Evolutionary conservation across 2,329 filamentous ascomycete genomes (phyloP).

Genomic region (Pezicula radicicola): DNA sequence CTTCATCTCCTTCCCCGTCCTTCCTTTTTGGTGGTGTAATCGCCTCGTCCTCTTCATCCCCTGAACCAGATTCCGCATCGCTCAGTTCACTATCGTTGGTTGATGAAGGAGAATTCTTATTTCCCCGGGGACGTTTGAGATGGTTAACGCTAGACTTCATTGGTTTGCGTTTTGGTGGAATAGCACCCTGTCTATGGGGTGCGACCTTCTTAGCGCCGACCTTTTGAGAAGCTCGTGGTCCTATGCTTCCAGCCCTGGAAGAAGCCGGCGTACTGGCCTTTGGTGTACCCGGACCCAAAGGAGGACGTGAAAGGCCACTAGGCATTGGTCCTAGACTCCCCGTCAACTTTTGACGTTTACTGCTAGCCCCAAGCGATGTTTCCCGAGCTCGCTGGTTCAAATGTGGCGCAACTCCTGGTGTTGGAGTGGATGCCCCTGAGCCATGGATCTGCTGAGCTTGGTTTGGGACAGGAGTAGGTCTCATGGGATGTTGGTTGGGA

Average conservation of each 20-base stretch:
- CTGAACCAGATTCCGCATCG: slow-evolving; percentile 56
- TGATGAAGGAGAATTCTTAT: slow-evolving; percentile 59
- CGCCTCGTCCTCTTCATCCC: slow-evolving; percentile 45
- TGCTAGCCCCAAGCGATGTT: slow-evolving; percentile 55
- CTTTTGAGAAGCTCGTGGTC: slow-evolving; percentile 44
- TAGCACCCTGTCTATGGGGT: slow-evolving; percentile 27
- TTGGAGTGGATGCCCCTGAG: slow-evolving; percentile 48
- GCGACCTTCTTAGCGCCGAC: slow-evolving; percentile 29
- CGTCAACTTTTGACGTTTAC: slow-evolving; percentile 45
- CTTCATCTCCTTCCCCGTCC: slow-evolving; percentile 50
- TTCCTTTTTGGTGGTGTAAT: slow-evolving; percentile 39
- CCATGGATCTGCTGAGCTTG: slow-evolving; percentile 18
- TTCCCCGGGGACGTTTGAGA: slow-evolving; percentile 49
- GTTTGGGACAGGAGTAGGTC: slow-evolving; percentile 13
- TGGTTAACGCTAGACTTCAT: slow-evolving; percentile 59
- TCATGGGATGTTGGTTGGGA: slow-evolving; percentile 23
- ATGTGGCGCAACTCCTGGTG: slow-evolving; percentile 58
- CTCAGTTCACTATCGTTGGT: slow-evolving; percentile 64
- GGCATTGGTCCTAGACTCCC: slow-evolving; percentile 43
- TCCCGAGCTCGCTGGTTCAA: slow-evolving; percentile 55
- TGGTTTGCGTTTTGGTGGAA: slow-evolving; percentile 22
- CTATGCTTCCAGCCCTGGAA: slow-evolving; percentile 54
- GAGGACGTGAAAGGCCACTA: slow-evolving; percentile 59
- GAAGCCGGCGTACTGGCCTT: slow-evolving; percentile 39
- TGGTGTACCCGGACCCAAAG: slow-evolving; percentile 60